These are phyloP conservation scores for Gossypium bickii DNA, from an alignment of 345 rosid genomes.

Conservation along the genomic window DNA sequence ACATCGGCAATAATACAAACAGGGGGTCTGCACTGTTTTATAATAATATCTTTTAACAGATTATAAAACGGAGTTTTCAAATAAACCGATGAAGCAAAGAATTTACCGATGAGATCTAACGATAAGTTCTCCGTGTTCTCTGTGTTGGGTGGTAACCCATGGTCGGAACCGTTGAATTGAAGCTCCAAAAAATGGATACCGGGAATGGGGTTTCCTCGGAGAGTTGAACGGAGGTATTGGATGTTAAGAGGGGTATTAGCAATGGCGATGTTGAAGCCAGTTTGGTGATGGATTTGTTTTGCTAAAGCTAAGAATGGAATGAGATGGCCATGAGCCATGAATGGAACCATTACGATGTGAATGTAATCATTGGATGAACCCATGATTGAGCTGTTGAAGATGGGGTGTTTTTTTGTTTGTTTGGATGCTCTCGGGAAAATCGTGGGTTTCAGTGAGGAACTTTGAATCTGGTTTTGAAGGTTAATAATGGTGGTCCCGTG, in stretches of 20 bases:
- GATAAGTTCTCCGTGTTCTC: slow-evolving; percentile 45
- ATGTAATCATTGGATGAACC: background rate
- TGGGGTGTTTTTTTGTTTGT: too few relatives aligned
- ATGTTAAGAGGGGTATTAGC: slow-evolving; percentile 47
- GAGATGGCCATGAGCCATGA: slow-evolving; percentile 56
- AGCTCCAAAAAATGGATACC: slow-evolving; percentile 30
- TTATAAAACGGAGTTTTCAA: slow-evolving; percentile 24
- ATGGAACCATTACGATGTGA: slow-evolving; percentile 35
- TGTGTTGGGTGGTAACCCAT: slow-evolving; percentile 36
- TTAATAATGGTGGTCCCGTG: too few relatives aligned
- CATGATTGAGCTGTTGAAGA: background rate
- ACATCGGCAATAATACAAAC: slow-evolving; percentile 36
- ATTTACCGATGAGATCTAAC: slow-evolving; percentile 8
- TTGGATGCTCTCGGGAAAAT: background rate
- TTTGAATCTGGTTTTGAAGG: too few relatives aligned
- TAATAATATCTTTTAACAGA: slow-evolving; percentile 20
- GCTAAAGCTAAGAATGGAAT: slow-evolving; percentile 48
- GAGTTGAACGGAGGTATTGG: slow-evolving; percentile 29
- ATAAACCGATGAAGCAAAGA: slow-evolving; percentile 18
- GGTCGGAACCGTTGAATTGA: slow-evolving; percentile 29
- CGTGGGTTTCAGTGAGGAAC: background rate
- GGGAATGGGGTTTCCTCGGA: background rate
- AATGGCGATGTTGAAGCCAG: slow-evolving; percentile 31
- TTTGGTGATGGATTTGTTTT: slow-evolving; percentile 23
- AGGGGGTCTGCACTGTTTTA: slow-evolving; percentile 28